A percentile compares a stretch with the other conserved stretches of the same genome.
These are phyloP conservation scores for Eimeria acervulina DNA, from an alignment of 169 alveolate species.

Conservation along the genomic window DNA sequence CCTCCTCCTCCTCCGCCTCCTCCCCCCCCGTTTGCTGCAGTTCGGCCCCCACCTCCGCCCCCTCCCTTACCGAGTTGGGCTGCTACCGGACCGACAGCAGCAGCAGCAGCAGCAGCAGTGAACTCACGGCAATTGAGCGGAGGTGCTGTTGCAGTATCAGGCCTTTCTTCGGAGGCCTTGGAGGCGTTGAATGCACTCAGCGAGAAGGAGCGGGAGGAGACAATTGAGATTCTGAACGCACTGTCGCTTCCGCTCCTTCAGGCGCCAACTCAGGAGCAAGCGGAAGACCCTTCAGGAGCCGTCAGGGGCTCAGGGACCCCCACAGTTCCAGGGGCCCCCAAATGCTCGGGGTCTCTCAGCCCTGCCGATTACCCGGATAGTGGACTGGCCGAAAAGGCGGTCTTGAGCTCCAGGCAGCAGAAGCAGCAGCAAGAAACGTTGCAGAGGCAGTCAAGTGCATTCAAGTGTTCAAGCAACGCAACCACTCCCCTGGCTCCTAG, in stretches of 20 bases:
- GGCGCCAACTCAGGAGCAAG: neutral
- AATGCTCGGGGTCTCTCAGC: neutral
- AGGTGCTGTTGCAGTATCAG: neutral
- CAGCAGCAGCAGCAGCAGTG: neutral
- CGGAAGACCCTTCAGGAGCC: neutral
- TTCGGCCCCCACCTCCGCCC: neutral
- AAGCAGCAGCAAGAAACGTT: constrained; percentile 14
- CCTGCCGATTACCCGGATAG: neutral
- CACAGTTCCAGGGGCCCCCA: neutral
- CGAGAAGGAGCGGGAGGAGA: constrained; percentile 42
- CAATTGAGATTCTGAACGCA: constrained; percentile 6
- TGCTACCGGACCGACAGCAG: constrained; percentile 1
- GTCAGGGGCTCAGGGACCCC: neutral
- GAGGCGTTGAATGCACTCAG: constrained; percentile 37
- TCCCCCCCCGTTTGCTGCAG: constrained; percentile 15
- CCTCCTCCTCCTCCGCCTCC: constrained; percentile 24
- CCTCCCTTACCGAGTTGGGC: neutral
- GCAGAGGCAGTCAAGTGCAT: neutral
- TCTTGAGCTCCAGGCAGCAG: neutral
- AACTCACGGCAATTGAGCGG: neutral
- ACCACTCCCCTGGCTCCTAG: neutral
- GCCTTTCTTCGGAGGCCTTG: constrained; percentile 50
- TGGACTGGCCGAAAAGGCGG: neutral
- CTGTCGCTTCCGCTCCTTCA: neutral
- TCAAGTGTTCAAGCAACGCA: neutral